These are phyloP conservation scores for Curvularia verruculosa DNA, from an alignment of 2,329 filamentous ascomycete genomes.

Conservation along the genomic window DNA sequence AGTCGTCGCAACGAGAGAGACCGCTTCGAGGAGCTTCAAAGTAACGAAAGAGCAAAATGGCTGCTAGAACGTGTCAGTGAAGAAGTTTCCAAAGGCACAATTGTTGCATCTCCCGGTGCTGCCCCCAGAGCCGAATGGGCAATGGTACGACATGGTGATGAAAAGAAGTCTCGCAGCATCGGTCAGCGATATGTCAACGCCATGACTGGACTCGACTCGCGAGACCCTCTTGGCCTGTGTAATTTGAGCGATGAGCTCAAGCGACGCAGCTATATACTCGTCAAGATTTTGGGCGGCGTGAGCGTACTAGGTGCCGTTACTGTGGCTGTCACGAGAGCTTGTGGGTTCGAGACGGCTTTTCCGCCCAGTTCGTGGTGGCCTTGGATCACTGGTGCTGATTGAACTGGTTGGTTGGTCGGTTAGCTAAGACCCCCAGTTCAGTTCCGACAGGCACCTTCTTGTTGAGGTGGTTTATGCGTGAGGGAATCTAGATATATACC, in stretches of 20 bases:
- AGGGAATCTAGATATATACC: background rate
- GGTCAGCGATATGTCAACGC: constrained; percentile 29
- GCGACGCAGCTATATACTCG: constrained; percentile 67
- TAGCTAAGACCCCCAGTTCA: background rate
- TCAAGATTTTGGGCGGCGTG: constrained; percentile 76
- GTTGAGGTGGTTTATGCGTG: background rate
- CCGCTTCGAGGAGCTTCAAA: constrained; percentile 66
- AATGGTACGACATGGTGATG: constrained; percentile 35
- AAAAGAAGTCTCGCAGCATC: constrained; percentile 36
- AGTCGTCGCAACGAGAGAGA: constrained; percentile 76
- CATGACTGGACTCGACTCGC: constrained; percentile 55
- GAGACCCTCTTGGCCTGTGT: constrained; percentile 82
- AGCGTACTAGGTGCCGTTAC: constrained; percentile 75
- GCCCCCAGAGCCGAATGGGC: constrained; percentile 44
- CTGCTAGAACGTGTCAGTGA: constrained; percentile 71
- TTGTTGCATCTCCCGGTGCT: constrained; percentile 33
- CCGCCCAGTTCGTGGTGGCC: constrained; percentile 38
- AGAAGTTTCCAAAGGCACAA: constrained; percentile 58
- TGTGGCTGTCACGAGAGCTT: constrained; percentile 53
- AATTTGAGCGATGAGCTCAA: constrained; percentile 70
- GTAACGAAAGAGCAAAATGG: constrained; percentile 71
- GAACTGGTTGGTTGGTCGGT: background rate
- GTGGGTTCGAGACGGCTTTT: constrained; percentile 40
- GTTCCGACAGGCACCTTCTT: background rate
- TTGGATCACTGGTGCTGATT: constrained; percentile 25